These are phyloP conservation scores for Hypericum perforatum DNA, from an alignment of 345 rosid species.

Conservation along the genomic window DNA sequence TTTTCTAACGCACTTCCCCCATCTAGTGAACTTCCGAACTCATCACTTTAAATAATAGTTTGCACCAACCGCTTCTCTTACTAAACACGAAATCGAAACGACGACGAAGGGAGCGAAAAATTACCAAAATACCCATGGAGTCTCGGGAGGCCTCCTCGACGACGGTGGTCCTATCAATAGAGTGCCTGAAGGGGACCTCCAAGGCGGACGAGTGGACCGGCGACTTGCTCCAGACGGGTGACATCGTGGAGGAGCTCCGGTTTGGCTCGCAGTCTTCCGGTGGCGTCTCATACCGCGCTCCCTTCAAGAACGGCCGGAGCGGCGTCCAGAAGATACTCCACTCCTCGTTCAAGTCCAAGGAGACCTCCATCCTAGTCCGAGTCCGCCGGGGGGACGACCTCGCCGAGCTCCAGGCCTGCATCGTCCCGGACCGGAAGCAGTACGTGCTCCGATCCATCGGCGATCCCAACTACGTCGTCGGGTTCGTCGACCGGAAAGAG, in stretches of 20 bases:
- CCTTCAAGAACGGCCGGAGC: conserved; percentile 75
- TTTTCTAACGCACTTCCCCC: too few species aligned
- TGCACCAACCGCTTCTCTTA: too few species aligned
- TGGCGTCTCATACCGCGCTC: conserved; percentile 30
- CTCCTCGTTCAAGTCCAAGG: conserved; percentile 52
- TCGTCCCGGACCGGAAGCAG: conserved; percentile 77
- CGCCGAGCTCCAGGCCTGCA: conserved; percentile 76
- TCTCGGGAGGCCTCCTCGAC: conserved; percentile 6
- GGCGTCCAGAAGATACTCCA: conserved; percentile 79
- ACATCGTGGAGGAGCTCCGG: conserved; percentile 78
- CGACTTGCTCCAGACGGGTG: conserved; percentile 93
- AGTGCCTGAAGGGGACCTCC: conserved; percentile 77
- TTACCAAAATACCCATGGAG: too few species aligned
- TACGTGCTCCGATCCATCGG: conserved; percentile 73
- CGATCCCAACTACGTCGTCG: conserved; percentile 89
- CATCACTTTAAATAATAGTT: too few species aligned
- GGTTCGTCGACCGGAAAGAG: conserved; percentile 75
- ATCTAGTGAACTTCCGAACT: too few species aligned
- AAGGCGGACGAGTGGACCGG: conserved; percentile 92
- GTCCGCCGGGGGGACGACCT: conserved; percentile 56
- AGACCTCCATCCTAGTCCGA: conserved; percentile 64
- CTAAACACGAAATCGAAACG: too few species aligned
- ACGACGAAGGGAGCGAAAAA: too few species aligned
- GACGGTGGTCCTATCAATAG: conserved; percentile 54
- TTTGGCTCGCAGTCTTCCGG: conserved; percentile 37